A percentile compares a stretch with the other conserved stretches of the same genome.
These are phyloP conservation scores for Lipomyces oligophaga DNA, from an alignment of 805 yeast genomes.

Conservation along the genomic window DNA sequence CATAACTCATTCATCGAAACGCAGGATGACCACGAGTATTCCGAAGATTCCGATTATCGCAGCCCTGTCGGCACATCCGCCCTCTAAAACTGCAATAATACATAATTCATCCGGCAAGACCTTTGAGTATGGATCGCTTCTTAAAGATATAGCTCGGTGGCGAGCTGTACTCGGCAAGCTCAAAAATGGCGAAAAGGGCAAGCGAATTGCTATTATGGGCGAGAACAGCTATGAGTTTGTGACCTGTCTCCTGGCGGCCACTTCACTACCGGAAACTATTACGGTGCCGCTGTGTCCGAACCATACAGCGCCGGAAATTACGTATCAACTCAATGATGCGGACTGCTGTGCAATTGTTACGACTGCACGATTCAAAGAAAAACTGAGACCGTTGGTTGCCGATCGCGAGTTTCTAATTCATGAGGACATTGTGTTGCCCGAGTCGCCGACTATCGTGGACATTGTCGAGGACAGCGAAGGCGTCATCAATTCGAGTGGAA, in stretches of 20 bases:
- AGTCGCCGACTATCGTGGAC: conserved; percentile 2
- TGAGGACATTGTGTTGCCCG: conserved; percentile 27
- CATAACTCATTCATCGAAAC: no score
- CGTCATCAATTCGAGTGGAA: conserved; percentile 27
- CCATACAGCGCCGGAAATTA: conserved; percentile 35
- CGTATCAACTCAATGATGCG: conserved; percentile 35
- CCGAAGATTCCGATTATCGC: conserved; percentile 20
- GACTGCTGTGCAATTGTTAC: conserved; percentile 34
- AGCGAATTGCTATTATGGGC: conserved; percentile 38
- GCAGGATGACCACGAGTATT: conserved; percentile 11
- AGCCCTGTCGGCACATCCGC: conserved; percentile 29
- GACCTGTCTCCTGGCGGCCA: conserved; percentile 32
- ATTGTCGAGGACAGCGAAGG: conserved; percentile 6
- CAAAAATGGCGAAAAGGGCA: conserved; percentile 11
- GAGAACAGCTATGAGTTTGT: conserved; percentile 37
- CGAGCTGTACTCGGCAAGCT: conserved; percentile 20
- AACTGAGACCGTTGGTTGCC: conserved; percentile 28
- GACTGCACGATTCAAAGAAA: conserved; percentile 32
- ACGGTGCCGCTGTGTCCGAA: conserved; percentile 38
- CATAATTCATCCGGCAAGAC: conserved; percentile 35
- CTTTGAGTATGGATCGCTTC: conserved; percentile 35
- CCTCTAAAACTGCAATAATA: conserved; percentile 34
- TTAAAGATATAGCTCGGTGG: conserved; percentile 33
- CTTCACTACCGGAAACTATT: conserved; percentile 34
- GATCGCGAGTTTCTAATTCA: conserved; percentile 19